Evolutionary conservation across 768 basidiomycete genomes (phyloP).

Genomic region (Termitomyces sp.): DNA sequence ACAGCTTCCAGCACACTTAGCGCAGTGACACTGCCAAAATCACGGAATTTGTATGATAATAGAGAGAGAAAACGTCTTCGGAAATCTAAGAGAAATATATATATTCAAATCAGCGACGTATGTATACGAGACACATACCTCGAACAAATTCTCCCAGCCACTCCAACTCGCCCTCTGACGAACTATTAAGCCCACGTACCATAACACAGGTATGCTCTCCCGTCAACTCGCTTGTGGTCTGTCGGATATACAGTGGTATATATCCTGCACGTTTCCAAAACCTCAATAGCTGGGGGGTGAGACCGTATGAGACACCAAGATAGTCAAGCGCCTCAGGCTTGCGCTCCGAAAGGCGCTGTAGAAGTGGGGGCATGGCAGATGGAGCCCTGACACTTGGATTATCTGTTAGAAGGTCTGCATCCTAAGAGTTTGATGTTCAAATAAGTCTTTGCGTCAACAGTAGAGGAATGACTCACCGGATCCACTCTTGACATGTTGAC

Average conservation of each 20-base stretch:
- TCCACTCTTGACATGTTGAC: conserved; percentile 50
- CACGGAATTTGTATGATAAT: conserved; percentile 91
- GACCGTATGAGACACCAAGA: conserved; percentile 92
- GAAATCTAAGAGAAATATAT: conserved; percentile 59
- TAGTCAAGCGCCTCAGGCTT: conserved; percentile 91
- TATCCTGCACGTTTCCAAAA: conserved; percentile 98
- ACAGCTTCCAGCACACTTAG: conserved; percentile 87
- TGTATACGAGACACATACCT: conserved; percentile 37
- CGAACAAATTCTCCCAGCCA: conserved; percentile 90
- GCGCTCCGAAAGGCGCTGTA: conserved; percentile 85
- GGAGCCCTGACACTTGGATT: conserved; percentile 66
- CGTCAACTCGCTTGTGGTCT: conserved; percentile 91
- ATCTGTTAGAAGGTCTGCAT: conserved; percentile 65
- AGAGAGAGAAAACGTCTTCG: conserved; percentile 83
- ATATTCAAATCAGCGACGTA: not conserved
- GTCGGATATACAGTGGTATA: conserved; percentile 87
- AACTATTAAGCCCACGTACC: conserved; percentile 80
- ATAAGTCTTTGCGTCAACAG: not conserved
- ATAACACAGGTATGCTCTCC: conserved; percentile 97
- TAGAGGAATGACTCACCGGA: conserved; percentile 23
- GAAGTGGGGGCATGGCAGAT: conserved; percentile 83
- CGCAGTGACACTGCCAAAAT: conserved; percentile 84
- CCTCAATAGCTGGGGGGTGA: conserved; percentile 80
- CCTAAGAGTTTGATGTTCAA: conserved; percentile 16
- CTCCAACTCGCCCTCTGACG: conserved; percentile 52